Conservation (phyloP, 345 rosid genomes). For the Populus deltoides region DNA sequence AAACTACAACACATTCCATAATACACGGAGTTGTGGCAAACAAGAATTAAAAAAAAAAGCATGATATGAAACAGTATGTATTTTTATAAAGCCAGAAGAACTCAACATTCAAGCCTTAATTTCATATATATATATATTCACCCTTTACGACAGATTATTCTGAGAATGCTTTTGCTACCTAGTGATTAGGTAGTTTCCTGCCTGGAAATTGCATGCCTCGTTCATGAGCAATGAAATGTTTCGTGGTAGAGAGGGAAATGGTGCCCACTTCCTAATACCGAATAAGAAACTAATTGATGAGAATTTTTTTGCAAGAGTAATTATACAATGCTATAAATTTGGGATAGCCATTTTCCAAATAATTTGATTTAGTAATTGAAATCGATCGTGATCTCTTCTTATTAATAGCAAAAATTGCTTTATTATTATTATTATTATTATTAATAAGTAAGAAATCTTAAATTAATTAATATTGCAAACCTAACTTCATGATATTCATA, state of each 20-base stretch:
- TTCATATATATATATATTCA: too few relatives aligned
- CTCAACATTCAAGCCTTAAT: background rate
- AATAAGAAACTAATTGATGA: background rate
- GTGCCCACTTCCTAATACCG: background rate
- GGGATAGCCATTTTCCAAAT: background rate
- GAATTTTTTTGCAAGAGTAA: too few relatives aligned
- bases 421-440: too few relatives aligned
- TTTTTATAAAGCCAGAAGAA: background rate
- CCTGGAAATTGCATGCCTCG: constrained; percentile 1
- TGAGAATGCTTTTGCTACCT: background rate
- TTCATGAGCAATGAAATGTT: background rate
- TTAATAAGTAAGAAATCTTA: background rate
- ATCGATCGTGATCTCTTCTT: background rate
- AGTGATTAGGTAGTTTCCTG: background rate
- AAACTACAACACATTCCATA: too few relatives aligned
- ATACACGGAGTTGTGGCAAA: background rate
- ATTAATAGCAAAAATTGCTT: too few relatives aligned
- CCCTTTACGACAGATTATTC: background rate
- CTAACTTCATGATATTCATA: background rate
- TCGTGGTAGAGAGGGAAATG: background rate
- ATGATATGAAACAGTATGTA: background rate
- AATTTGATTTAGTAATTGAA: background rate
- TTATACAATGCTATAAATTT: too few relatives aligned
- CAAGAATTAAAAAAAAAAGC: background rate
- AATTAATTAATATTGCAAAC: background rate